Percentiles rank a stretch among this genome's conserved stretches.
Conservation (phyloP, 768 basidiomycete species). For the Tephrocybe sp. region DNA sequence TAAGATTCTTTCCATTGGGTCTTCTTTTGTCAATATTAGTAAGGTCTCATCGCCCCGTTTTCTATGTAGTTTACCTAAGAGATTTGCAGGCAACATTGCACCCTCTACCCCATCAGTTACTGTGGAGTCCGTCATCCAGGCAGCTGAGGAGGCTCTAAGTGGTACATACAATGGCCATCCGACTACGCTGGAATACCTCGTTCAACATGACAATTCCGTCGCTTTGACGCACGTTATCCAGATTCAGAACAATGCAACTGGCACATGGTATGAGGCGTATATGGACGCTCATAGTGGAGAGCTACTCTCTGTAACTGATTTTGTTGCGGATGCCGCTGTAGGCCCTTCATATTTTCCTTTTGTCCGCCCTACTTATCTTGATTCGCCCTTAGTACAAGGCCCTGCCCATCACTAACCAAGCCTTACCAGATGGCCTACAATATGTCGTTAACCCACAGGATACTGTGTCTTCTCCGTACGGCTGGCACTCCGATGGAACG, state of each 20-base stretch:
- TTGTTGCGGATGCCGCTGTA: conserved; percentile 42
- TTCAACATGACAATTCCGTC: conserved; percentile 32
- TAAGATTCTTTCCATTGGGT: conserved; percentile 37
- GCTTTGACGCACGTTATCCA: conserved; percentile 38
- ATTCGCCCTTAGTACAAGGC: background rate
- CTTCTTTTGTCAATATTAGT: conserved; percentile 44
- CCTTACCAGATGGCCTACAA: conserved; percentile 41
- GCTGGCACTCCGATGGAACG: conserved; percentile 26
- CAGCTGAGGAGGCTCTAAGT: conserved; percentile 32
- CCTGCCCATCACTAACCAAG: conserved; percentile 8
- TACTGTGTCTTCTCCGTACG: conserved; percentile 41
- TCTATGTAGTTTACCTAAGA: background rate
- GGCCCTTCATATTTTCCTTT: conserved; percentile 6
- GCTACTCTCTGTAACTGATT: conserved; percentile 51
- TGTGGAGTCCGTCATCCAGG: conserved; percentile 30
- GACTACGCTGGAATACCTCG: conserved; percentile 38
- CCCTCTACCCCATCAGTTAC: conserved; percentile 33
- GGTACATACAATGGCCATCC: conserved; percentile 40
- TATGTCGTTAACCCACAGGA: conserved; percentile 46
- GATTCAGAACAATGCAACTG: conserved; percentile 28
- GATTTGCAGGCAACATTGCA: conserved; percentile 20
- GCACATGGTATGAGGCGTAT: conserved; percentile 55
- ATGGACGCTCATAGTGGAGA: conserved; percentile 54
- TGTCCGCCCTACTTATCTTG: background rate
- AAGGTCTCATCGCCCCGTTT: background rate